These are phyloP conservation scores for Ustilago vetiveriae DNA, from an alignment of 1,284 basidiomycete species.

Conservation along the genomic window DNA sequence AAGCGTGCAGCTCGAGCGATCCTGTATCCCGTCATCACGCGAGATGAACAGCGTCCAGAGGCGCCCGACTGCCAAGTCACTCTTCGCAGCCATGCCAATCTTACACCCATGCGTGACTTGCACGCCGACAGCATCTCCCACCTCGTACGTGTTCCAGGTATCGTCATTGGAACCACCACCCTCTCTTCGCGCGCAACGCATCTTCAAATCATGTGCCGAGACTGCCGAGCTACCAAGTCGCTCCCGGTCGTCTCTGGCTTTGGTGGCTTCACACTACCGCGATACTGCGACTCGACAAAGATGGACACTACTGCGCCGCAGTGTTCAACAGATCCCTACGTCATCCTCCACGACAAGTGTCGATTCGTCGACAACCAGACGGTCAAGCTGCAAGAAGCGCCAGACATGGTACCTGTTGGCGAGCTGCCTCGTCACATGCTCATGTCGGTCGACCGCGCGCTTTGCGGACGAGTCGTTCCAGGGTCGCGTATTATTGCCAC, in stretches of 20 bases:
- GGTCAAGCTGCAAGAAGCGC: conserved; percentile 97
- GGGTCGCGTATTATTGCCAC: conserved; percentile 93
- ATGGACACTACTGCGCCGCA: conserved; percentile 75
- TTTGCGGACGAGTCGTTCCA: conserved; percentile 73
- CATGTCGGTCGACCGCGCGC: conserved; percentile 79
- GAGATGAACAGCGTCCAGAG: conserved; percentile 54
- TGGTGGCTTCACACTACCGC: conserved; percentile 74
- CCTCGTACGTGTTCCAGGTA: conserved; percentile 94
- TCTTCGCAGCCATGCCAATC: conserved; percentile 81
- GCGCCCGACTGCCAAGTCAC: conserved; percentile 86
- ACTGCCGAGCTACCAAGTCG: conserved; percentile 83
- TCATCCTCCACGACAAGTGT: conserved; percentile 94
- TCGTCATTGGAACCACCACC: conserved; percentile 95
- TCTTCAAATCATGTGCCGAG: conserved; percentile 90
- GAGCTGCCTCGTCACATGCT: conserved; percentile 96
- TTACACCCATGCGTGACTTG: conserved; percentile 87
- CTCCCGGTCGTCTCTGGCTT: conserved; percentile 78
- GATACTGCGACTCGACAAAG: conserved; percentile 60
- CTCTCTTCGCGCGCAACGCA: conserved; percentile 91
- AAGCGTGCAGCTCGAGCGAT: conserved; percentile 63
- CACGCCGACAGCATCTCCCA: conserved; percentile 91
- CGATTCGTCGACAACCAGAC: conserved; percentile 94
- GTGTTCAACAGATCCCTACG: conserved; percentile 94
- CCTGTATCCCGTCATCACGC: conserved; percentile 60
- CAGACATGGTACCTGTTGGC: conserved; percentile 99